Conservation (phyloP, 768 basidiomycete genomes). For the Suillus alpinus region DNA sequence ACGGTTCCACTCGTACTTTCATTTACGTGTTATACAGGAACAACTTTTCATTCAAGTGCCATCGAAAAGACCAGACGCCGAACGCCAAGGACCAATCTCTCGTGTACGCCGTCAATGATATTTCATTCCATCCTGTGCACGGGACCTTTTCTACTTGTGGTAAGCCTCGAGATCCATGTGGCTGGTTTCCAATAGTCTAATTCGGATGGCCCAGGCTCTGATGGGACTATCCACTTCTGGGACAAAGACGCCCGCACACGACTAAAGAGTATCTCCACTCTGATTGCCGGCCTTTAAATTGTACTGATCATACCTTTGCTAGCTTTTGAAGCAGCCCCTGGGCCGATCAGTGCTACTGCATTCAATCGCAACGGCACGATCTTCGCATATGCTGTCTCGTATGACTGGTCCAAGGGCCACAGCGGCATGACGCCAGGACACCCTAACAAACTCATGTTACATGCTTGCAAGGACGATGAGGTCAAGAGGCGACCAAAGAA, state of each 20-base stretch:
- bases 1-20: neutral
- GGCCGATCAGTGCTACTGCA: slow-evolving; percentile 73
- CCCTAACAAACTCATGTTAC: slow-evolving; percentile 81
- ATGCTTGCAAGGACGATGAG: slow-evolving; percentile 85
- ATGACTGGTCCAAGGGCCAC: slow-evolving; percentile 94
- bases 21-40: slow-evolving; percentile 36
- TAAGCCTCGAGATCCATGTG: slow-evolving; percentile 23
- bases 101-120: slow-evolving; percentile 83
- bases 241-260: slow-evolving; percentile 91
- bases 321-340: slow-evolving; percentile 74
- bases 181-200: neutral
- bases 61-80: slow-evolving; percentile 57
- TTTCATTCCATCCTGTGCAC: slow-evolving; percentile 80
- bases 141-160: slow-evolving; percentile 86
- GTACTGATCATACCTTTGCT: slow-evolving; percentile 9
- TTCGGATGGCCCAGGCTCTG: slow-evolving; percentile 49
- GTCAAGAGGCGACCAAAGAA: slow-evolving; percentile 60
- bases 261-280: slow-evolving; percentile 67
- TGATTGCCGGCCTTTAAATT: neutral
- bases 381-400: slow-evolving; percentile 90
- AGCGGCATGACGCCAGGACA: slow-evolving; percentile 70
- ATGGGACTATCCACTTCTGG: slow-evolving; percentile 91
- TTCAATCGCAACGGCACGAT: slow-evolving; percentile 89
- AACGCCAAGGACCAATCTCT: slow-evolving; percentile 62
- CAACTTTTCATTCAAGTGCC: slow-evolving; percentile 90